Evolutionary conservation across 140 eudicot species (phyloP).

Genomic region (Stevia rebaudiana): DNA sequence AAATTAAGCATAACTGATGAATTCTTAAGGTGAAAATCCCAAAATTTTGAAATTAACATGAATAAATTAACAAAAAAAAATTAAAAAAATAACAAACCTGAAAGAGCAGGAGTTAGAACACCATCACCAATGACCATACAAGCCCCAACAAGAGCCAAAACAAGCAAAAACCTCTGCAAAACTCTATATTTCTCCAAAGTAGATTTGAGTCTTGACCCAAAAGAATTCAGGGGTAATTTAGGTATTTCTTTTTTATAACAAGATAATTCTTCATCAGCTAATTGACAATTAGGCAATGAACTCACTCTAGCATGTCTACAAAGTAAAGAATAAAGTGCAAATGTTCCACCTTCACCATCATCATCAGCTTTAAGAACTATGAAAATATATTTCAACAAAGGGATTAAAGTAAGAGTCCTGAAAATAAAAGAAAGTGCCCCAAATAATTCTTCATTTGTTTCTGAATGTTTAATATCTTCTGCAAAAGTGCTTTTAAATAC

Average conservation of each 20-base stretch:
- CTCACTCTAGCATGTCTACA: constrained; percentile 79
- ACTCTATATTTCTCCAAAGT: constrained; percentile 72
- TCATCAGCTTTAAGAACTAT: constrained; percentile 91
- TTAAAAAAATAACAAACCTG: constrained; percentile 40
- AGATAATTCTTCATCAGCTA: constrained; percentile 82
- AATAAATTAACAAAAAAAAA: not conserved
- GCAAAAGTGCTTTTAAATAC: constrained; percentile 89
- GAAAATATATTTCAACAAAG: constrained; percentile 83
- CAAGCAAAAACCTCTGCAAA: constrained; percentile 68
- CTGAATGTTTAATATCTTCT: constrained; percentile 80
- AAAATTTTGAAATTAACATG: not conserved
- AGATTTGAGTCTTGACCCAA: constrained; percentile 72
- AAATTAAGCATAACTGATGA: too few relatives aligned
- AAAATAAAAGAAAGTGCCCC: constrained; percentile 86
- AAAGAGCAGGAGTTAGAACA: constrained; percentile 85
- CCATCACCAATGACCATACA: constrained; percentile 99
- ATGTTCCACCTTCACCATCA: constrained; percentile 99
- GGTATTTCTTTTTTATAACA: constrained; percentile 49
- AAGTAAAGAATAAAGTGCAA: constrained; percentile 78
- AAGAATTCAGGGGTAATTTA: constrained; percentile 31
- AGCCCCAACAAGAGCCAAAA: constrained; percentile 90
- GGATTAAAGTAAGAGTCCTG: constrained; percentile 87
- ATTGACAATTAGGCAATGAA: constrained; percentile 76
- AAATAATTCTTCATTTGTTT: constrained; percentile 83
- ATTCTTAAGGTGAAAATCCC: not conserved